These are phyloP conservation scores for Urtica urens DNA, from an alignment of 306 rosid species.

Conservation along the genomic window DNA sequence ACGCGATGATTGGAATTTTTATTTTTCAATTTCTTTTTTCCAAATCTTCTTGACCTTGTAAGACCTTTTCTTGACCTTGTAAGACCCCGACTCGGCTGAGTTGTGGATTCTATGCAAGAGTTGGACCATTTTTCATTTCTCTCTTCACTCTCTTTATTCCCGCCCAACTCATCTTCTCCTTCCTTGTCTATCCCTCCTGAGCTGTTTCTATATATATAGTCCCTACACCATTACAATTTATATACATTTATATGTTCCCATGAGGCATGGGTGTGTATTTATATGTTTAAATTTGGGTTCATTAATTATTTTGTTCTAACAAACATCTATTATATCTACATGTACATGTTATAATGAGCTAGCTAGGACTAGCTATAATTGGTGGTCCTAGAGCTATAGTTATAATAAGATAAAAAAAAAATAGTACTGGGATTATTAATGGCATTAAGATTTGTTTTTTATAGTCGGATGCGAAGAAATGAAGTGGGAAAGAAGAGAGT, in stretches of 20 bases:
- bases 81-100: constrained; percentile 40
- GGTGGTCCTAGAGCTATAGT: constrained; percentile 24
- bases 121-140: constrained; percentile 23
- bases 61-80: constrained; percentile 99
- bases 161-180: constrained; percentile 69
- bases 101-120: constrained; percentile 19
- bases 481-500: not conserved
- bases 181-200: constrained; percentile 99
- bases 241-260: too few relatives aligned
- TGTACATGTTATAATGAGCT: too few relatives aligned
- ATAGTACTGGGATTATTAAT: constrained; percentile 20
- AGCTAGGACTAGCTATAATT: too few relatives aligned
- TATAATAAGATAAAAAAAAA: constrained; percentile 11
- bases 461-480: not conserved
- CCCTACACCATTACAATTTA: too few relatives aligned
- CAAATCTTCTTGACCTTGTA: constrained; percentile 97
- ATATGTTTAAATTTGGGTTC: too few relatives aligned
- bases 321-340: not conserved
- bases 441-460: constrained; percentile 9
- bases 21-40: not conserved
- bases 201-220: constrained; percentile 45
- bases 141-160: constrained; percentile 16
- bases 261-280: too few relatives aligned
- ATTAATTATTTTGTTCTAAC: too few relatives aligned
- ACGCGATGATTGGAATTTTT: not conserved